Conservation (phyloP, 1,284 basidiomycete genomes). For the Naganishia albida region DNA sequence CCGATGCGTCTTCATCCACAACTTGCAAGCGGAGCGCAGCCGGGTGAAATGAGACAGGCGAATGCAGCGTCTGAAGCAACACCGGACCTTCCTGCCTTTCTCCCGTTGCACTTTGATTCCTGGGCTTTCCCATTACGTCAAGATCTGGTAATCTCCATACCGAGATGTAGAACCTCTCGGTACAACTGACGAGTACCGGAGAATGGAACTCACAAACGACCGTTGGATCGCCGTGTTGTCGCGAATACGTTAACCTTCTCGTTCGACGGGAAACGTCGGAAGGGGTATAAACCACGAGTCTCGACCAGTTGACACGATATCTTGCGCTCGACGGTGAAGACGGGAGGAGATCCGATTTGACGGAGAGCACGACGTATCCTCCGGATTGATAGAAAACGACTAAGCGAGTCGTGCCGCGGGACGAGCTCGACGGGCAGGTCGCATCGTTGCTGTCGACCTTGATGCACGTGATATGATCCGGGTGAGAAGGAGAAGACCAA, state of each 20-base stretch:
- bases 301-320: constrained; percentile 12
- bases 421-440: background rate
- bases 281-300: constrained; percentile 19
- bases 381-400: constrained; percentile 52
- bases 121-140: background rate
- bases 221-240: constrained; percentile 41
- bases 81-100: constrained; percentile 16
- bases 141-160: constrained; percentile 37
- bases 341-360: constrained; percentile 14
- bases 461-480: constrained; percentile 50
- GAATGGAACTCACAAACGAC: constrained; percentile 45
- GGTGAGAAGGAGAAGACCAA: constrained; percentile 49
- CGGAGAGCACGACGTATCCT: constrained; percentile 47
- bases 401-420: constrained; percentile 40
- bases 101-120: background rate
- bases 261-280: constrained; percentile 2
- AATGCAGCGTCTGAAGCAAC: constrained; percentile 46
- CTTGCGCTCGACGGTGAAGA: background rate
- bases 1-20: background rate
- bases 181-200: constrained; percentile 47
- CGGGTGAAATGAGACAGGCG: constrained; percentile 51
- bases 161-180: constrained; percentile 44
- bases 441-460: constrained; percentile 40
- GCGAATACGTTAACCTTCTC: constrained; percentile 11
- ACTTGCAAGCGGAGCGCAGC: constrained; percentile 39